Evolutionary conservation across 2,329 filamentous ascomycete species (phyloP).

Genomic region (Stenocarpella maydis): DNA sequence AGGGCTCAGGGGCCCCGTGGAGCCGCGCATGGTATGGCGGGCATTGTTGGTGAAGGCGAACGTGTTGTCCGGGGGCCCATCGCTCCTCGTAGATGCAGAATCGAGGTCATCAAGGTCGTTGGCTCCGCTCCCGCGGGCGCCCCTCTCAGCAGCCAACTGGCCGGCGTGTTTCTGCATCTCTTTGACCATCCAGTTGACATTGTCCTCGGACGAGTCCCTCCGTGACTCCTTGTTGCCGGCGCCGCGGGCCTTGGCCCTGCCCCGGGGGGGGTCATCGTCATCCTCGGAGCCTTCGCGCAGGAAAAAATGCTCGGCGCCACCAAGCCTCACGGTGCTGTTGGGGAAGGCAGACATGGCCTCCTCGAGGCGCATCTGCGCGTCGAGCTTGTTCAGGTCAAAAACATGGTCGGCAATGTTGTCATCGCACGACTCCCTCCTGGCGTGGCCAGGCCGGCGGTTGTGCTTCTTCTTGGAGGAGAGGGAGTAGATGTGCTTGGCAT

Average conservation of each 20-base stretch:
- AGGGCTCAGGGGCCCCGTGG: constrained; percentile 38
- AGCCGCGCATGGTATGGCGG: constrained; percentile 37
- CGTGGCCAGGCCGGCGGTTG: constrained; percentile 50
- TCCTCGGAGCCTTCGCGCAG: constrained; percentile 71
- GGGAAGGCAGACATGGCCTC: constrained; percentile 82
- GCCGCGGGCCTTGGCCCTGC: constrained; percentile 42
- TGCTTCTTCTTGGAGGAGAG: constrained; percentile 52
- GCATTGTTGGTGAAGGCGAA: constrained; percentile 45
- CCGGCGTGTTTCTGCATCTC: constrained; percentile 84
- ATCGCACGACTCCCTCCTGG: constrained; percentile 76
- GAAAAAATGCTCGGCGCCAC: constrained; percentile 75
- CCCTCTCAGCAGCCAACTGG: constrained; percentile 56
- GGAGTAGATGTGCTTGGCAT: constrained; percentile 68
- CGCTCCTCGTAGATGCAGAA: constrained; percentile 45
- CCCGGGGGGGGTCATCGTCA: constrained; percentile 50
- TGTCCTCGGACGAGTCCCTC: constrained; percentile 69
- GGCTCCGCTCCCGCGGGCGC: constrained; percentile 14
- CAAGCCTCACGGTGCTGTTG: constrained; percentile 73
- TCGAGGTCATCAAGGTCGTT: constrained; percentile 43
- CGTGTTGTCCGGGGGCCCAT: constrained; percentile 46
- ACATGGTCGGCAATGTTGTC: constrained; percentile 80
- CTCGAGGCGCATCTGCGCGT: constrained; percentile 81
- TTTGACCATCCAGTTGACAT: constrained; percentile 76
- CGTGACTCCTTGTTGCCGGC: constrained; percentile 46
- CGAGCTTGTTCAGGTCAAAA: constrained; percentile 79